Evolutionary conservation across 2,329 filamentous ascomycete genomes (phyloP).

Genomic region (Exophiala aquamarina): DNA sequence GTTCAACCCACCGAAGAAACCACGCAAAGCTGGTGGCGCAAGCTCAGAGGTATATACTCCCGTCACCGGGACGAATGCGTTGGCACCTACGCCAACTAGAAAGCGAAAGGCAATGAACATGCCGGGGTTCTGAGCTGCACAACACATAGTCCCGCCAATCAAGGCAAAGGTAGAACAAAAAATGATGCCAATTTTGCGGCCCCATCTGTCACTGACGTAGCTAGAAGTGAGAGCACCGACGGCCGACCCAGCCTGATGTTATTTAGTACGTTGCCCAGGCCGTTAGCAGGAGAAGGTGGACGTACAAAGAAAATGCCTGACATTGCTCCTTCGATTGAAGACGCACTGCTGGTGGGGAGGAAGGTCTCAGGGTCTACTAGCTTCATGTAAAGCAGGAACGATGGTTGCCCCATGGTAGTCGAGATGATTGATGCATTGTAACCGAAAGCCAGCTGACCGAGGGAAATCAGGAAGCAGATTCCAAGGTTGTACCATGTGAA

Average conservation of each 20-base stretch:
- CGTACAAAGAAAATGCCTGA: neutral
- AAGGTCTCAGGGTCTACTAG: conserved; percentile 4
- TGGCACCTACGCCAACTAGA: conserved; percentile 1
- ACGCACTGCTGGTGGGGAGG: neutral
- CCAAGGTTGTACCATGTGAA: conserved; percentile 1
- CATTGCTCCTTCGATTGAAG: neutral
- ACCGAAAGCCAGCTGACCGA: neutral
- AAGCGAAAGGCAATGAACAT: conserved; percentile 12
- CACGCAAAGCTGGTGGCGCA: conserved; percentile 7
- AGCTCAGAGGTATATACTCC: conserved; percentile 3
- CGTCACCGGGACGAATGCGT: conserved; percentile 6
- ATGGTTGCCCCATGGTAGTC: conserved; percentile 7
- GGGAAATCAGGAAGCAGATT: neutral
- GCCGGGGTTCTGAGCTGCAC: conserved; percentile 3
- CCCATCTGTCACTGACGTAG: conserved; percentile 43
- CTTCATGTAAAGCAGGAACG: conserved; percentile 5
- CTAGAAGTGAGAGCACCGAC: conserved; percentile 6
- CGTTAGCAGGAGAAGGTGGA: neutral
- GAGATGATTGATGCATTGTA: neutral
- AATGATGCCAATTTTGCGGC: conserved; percentile 54
- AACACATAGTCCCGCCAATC: conserved; percentile 3
- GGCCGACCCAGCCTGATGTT: conserved; percentile 3
- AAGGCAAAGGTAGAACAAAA: conserved; percentile 4
- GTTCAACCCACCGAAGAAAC: conserved; percentile 1
- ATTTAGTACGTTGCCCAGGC: neutral